Base-by-base conservation (phyloP, 768 basidiomycete species). In the Mycena sanguinolenta region DNA sequence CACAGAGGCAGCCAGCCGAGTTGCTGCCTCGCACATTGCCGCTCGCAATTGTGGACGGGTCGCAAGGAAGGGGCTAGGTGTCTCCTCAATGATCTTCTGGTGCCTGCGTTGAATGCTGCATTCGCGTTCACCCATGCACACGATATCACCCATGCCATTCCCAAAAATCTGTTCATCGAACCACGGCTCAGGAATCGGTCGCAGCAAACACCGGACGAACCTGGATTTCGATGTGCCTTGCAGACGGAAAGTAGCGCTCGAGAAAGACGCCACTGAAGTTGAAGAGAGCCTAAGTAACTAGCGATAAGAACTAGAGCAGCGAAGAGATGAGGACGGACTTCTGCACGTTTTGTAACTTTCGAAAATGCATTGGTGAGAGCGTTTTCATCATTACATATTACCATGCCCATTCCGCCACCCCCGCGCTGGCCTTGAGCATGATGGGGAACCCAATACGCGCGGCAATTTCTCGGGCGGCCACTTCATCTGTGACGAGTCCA, bases 51-150 rank as follows among this genome's bases (percentile, higher is more conserved):
- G 89, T 89, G 85, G 82, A 76, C 84, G 80, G 3, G 73, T 62
- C 1, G 77, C 61, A 46, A 89, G 81, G 74, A 90, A 91, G 0
- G 91, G 89, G 72, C 89, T 90, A 0, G 90, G 89, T 4, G 87
- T 84, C 73, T 93, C 92, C 71, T 93, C 92, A 27, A 93, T 87
- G 3, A 93, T 85, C 75, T 93, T 93, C 77, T 93, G 92, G 71
- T 92, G 89, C 34, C 91, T 80, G 34, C 92, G 82, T 74, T 93
- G 92, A 12, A 91, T 78, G 57, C 89, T 91, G 72, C 92, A 92
- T 76, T 93, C 92, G 17, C 92, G 84, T 75, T 92, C 91, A 42
- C 89, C 89, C 82, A 91, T 86, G 71, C 91, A 89, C 6, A 91
- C 80, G 14, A 87, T 88, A 52, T 87, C 80, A 4, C 89, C 89